These are phyloP conservation scores for Pichia cephalocereana DNA, from an alignment of 805 yeast genomes.

Conservation along the genomic window DNA sequence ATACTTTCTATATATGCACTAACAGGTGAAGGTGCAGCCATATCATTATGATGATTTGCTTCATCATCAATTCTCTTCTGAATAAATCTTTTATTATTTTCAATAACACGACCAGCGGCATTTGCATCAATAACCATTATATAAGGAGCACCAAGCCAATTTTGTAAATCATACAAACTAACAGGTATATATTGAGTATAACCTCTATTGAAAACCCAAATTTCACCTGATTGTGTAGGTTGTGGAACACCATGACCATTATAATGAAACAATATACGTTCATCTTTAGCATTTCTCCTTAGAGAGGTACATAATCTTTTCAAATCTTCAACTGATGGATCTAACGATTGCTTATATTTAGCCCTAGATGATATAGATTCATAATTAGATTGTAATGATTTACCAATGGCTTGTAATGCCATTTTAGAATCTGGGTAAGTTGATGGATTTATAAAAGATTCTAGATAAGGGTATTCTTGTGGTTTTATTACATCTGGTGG, in stretches of 20 bases:
- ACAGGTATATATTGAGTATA: conserved; percentile 97
- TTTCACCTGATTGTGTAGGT: conserved; percentile 92
- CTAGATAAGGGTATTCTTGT: conserved; percentile 83
- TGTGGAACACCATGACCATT: conserved; percentile 99
- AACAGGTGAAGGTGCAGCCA: conserved; percentile 49
- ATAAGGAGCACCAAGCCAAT: conserved; percentile 98
- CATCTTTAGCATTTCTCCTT: conserved; percentile 87
- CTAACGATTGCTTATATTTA: conserved; percentile 81
- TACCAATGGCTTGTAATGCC: conserved; percentile 87
- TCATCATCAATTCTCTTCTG: conserved; percentile 86
- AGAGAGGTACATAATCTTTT: conserved; percentile 84
- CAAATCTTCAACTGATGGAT: conserved; percentile 93
- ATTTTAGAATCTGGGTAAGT: conserved; percentile 75
- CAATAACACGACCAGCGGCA: conserved; percentile 88
- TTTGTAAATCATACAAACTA: conserved; percentile 86
- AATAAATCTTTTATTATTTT: conserved; percentile 81
- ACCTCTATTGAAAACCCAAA: conserved; percentile 96
- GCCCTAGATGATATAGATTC: conserved; percentile 83
- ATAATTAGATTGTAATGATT: conserved; percentile 77
- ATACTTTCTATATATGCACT: conserved; percentile 75
- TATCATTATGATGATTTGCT: conserved; percentile 47
- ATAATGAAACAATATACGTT: conserved; percentile 85
- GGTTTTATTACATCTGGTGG: conserved; percentile 95
- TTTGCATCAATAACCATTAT: conserved; percentile 92
- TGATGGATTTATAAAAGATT: conserved; percentile 90